Conservation (phyloP, 2,329 filamentous ascomycete species). For the Paecilomyces sp. region DNA sequence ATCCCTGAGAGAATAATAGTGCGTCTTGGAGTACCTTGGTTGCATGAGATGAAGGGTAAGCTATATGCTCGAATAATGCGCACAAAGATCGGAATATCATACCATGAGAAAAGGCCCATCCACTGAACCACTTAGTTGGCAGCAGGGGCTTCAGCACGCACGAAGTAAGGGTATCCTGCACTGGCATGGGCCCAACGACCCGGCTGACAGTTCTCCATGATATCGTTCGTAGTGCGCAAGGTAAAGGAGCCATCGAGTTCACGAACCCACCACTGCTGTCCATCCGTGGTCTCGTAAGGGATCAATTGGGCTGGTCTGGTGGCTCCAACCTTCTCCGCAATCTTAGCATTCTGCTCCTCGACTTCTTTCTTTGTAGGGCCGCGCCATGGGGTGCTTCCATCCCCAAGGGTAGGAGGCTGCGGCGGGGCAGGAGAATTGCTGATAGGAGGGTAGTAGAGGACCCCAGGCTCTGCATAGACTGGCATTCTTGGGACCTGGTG, state of each 20-base stretch:
- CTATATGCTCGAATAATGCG: neutral
- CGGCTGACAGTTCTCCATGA: conserved; percentile 19
- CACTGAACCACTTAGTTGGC: neutral
- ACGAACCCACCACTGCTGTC: conserved; percentile 26
- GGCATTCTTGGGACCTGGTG: neutral
- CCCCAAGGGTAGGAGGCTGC: neutral
- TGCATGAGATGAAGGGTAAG: neutral
- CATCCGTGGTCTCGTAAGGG: conserved; percentile 21
- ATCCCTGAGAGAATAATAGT: neutral
- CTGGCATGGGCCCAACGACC: conserved; percentile 16
- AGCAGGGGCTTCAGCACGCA: neutral
- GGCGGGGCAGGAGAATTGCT: neutral
- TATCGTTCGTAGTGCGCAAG: conserved; percentile 22
- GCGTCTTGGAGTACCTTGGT: neutral
- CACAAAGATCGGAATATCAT: neutral
- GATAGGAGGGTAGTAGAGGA: neutral
- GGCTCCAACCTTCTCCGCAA: conserved; percentile 13
- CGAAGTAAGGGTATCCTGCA: neutral
- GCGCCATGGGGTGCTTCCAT: conserved; percentile 4
- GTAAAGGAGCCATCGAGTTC: conserved; percentile 27
- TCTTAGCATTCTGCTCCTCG: conserved; percentile 19
- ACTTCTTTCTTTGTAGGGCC: conserved; percentile 18
- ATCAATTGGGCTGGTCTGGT: conserved; percentile 18
- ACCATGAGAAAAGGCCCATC: neutral
- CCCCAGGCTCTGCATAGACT: neutral